A percentile compares a stretch with the other conserved stretches of the same genome.
phyloP scores from a whole-genome alignment of 148 eudicot genomes.

The Vaccinium myrtillus region DNA sequence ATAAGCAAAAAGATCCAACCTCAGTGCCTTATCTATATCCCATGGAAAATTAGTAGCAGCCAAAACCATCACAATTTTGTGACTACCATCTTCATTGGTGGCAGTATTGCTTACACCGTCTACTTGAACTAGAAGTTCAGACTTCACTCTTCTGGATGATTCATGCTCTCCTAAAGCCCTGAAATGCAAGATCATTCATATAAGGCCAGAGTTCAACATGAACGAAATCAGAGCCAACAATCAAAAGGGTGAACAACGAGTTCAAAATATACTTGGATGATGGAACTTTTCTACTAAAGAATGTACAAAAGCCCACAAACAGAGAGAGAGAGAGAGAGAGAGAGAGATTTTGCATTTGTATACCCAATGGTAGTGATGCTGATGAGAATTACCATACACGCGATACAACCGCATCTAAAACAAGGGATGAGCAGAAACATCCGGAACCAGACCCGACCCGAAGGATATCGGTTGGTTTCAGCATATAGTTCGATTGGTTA shows the following conservation, averaged over 20 bases:
- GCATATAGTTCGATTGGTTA: too few relatives aligned
- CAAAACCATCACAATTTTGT: conserved; percentile 97
- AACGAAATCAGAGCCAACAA: background rate
- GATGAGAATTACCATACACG: background rate
- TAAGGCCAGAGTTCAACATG: conserved; percentile 1
- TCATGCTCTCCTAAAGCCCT: conserved; percentile 99
- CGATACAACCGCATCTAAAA: background rate
- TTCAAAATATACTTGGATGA: conserved; percentile 4
- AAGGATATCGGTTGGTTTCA: too few relatives aligned
- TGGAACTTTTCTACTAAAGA: background rate
- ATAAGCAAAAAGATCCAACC: conserved; percentile 37
- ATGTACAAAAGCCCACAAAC: background rate
- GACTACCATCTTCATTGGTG: conserved; percentile 84
- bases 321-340: conserved; percentile 3
- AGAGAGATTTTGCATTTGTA: background rate
- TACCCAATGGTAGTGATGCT: background rate
- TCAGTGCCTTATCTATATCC: conserved; percentile 98
- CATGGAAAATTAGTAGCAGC: conserved; percentile 99
- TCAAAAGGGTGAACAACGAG: conserved; percentile 5
- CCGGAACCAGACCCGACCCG: too few relatives aligned
- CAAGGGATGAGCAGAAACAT: too few relatives aligned
- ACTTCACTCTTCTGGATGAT: conserved; percentile 96
- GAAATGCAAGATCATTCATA: conserved; percentile 15
- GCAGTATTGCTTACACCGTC: conserved; percentile 83
- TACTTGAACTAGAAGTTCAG: conserved; percentile 97